Conservation (phyloP, 2,329 filamentous ascomycete species). For the Fusarium circinatum region DNA sequence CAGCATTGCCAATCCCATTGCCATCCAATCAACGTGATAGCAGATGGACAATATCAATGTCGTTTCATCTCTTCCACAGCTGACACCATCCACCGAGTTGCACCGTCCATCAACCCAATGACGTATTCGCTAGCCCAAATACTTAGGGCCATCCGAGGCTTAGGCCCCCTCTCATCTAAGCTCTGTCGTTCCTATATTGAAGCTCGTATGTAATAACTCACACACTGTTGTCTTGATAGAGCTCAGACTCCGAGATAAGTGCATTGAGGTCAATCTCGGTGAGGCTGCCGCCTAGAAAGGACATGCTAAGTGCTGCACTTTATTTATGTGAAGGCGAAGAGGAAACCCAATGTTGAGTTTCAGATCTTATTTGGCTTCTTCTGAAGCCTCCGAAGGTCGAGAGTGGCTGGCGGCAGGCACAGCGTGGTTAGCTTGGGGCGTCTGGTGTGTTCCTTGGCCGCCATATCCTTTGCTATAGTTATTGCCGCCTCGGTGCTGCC, state of each 20-base stretch:
- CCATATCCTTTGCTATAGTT: constrained; percentile 65
- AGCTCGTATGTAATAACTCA: constrained; percentile 36
- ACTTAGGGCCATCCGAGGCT: constrained; percentile 17
- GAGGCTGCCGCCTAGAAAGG: constrained; percentile 37
- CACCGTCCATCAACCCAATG: constrained; percentile 31
- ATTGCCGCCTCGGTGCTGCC: constrained; percentile 65
- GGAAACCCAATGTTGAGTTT: constrained; percentile 15
- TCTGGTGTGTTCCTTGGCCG: constrained; percentile 56
- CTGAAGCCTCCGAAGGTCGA: constrained; percentile 52
- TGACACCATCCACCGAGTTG: constrained; percentile 21
- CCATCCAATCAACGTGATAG: constrained; percentile 17
- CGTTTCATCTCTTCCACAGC: constrained; percentile 8
- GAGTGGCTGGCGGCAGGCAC: constrained; percentile 48
- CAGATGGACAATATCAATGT: constrained; percentile 16
- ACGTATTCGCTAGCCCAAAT: constrained; percentile 35
- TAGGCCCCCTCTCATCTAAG: constrained; percentile 36
- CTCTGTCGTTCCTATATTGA: constrained; percentile 37
- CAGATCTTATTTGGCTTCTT: constrained; percentile 57
- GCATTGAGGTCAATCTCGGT: constrained; percentile 37
- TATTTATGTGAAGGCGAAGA: constrained; percentile 25
- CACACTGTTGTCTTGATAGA: constrained; percentile 30
- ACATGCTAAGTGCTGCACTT: constrained; percentile 39
- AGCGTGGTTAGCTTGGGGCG: constrained; percentile 49
- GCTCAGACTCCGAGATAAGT: constrained; percentile 38
- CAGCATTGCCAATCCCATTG: neutral